phyloP scores from a whole-genome alignment of 1,284 basidiomycete species.

The Xerocomus nothofagi region DNA sequence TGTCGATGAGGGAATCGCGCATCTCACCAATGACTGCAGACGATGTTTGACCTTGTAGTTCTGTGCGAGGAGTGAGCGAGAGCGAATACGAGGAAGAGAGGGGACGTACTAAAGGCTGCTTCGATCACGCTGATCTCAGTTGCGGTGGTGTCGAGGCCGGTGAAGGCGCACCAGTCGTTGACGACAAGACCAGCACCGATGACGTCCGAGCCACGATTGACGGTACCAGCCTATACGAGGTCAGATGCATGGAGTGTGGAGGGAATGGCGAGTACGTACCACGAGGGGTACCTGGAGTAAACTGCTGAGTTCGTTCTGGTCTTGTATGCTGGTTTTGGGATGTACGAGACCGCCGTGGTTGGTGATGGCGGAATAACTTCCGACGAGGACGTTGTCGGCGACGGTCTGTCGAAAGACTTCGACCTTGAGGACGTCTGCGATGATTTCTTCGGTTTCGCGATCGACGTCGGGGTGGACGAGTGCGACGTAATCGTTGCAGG shows the following conservation, averaged over 20 bases:
- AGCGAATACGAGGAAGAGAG: constrained; percentile 1
- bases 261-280: constrained; percentile 48
- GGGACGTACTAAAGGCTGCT: constrained; percentile 86
- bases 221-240: constrained; percentile 80
- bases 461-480: constrained; percentile 98
- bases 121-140: constrained; percentile 99
- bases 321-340: constrained; percentile 94
- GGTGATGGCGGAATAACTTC: constrained; percentile 91
- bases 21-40: constrained; percentile 91
- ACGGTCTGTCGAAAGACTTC: constrained; percentile 99
- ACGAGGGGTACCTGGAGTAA: constrained; percentile 95
- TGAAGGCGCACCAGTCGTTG: constrained; percentile 99
- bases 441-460: constrained; percentile 99
- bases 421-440: constrained; percentile 98
- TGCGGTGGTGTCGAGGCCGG: constrained; percentile 94
- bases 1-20: constrained; percentile 92
- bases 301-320: constrained; percentile 96
- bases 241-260: not conserved
- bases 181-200: constrained; percentile 97
- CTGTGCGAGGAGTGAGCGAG: constrained; percentile 40
- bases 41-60: constrained; percentile 85
- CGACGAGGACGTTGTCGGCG: constrained; percentile 95
- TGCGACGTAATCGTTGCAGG: constrained; percentile 97
- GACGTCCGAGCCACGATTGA: constrained; percentile 97
- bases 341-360: constrained; percentile 98